Evolutionary conservation across 352 stramenopile genomes (phyloP).

Genomic region (Phytopythium cucurbitacearum): DNA sequence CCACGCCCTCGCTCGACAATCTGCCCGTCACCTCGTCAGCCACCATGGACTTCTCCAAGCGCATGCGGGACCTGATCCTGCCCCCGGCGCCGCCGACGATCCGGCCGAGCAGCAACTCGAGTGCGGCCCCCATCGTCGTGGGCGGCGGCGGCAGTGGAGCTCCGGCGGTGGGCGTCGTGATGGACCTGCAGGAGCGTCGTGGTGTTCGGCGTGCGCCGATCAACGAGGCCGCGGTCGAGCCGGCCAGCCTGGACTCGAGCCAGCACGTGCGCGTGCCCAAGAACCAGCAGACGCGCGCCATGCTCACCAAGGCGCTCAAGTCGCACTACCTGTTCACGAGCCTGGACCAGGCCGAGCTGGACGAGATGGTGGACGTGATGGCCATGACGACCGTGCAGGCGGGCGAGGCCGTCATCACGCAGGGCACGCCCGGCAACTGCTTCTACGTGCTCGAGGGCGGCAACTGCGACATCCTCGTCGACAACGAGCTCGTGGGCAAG

Average conservation of each 20-base stretch:
- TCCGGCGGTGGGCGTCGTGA: constrained; percentile 18
- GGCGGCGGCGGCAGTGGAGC: constrained; percentile 10
- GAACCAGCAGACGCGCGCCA: constrained; percentile 61
- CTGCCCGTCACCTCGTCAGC: neutral
- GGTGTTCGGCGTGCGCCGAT: constrained; percentile 69
- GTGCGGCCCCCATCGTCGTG: constrained; percentile 23
- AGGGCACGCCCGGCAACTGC: constrained; percentile 85
- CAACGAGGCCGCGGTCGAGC: constrained; percentile 74
- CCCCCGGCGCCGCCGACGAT: constrained; percentile 44
- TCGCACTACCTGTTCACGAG: constrained; percentile 82
- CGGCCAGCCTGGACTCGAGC: constrained; percentile 42
- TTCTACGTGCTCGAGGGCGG: constrained; percentile 95
- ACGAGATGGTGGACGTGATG: constrained; percentile 87
- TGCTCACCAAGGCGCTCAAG: constrained; percentile 81
- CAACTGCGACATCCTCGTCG: constrained; percentile 80
- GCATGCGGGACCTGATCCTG: constrained; percentile 69
- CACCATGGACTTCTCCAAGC: constrained; percentile 70
- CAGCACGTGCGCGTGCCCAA: constrained; percentile 61
- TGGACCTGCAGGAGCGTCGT: constrained; percentile 53
- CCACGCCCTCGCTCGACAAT: no score
- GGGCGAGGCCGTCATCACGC: constrained; percentile 65
- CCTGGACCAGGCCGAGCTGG: constrained; percentile 64
- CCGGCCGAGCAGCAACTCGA: constrained; percentile 42
- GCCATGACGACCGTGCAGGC: constrained; percentile 62
- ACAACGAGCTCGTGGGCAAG: constrained; percentile 69